Conservation (phyloP, 208 protist genomes). For the Crithidia sp. region DNA sequence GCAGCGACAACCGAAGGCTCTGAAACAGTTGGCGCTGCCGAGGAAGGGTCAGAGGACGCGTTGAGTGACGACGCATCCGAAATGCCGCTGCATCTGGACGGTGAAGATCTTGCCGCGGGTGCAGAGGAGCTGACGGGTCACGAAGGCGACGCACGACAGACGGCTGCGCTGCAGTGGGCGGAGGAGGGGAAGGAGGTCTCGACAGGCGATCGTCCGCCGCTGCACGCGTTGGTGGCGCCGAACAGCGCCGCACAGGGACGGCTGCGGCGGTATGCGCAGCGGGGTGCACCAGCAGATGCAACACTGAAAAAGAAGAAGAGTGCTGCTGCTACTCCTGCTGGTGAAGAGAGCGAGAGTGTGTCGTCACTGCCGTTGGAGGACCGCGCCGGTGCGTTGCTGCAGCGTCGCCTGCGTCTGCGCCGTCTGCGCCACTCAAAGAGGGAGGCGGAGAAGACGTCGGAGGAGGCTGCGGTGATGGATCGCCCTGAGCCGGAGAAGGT, state of each 20-base stretch:
- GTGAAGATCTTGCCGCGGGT: slow-evolving; percentile 15
- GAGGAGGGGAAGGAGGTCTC: slow-evolving; percentile 16
- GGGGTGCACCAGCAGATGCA: not conserved
- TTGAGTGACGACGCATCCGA: too few relatives aligned
- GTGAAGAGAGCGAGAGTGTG: not conserved
- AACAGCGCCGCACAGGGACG: slow-evolving; percentile 20
- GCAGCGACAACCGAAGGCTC: not conserved
- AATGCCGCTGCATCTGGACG: slow-evolving; percentile 5
- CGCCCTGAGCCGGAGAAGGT: too few relatives aligned
- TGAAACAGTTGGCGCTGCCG: too few relatives aligned
- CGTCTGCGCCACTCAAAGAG: not conserved
- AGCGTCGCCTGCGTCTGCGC: slow-evolving; percentile 29
- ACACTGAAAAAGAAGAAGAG: not conserved
- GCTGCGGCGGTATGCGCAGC: slow-evolving; percentile 22
- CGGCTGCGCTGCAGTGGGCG: slow-evolving; percentile 14
- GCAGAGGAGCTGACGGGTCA: slow-evolving; percentile 14
- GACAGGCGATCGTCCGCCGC: slow-evolving; percentile 20
- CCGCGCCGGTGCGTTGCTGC: slow-evolving; percentile 15
- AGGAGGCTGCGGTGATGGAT: not conserved
- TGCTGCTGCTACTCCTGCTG: not conserved
- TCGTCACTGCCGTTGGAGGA: not conserved
- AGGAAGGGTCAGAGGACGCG: too few relatives aligned
- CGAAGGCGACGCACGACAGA: slow-evolving; percentile 5
- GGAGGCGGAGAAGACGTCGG: not conserved
- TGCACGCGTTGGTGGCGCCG: slow-evolving; percentile 23